These are phyloP conservation scores for Lentinula detonsa DNA, from an alignment of 768 basidiomycete genomes.

Conservation along the genomic window DNA sequence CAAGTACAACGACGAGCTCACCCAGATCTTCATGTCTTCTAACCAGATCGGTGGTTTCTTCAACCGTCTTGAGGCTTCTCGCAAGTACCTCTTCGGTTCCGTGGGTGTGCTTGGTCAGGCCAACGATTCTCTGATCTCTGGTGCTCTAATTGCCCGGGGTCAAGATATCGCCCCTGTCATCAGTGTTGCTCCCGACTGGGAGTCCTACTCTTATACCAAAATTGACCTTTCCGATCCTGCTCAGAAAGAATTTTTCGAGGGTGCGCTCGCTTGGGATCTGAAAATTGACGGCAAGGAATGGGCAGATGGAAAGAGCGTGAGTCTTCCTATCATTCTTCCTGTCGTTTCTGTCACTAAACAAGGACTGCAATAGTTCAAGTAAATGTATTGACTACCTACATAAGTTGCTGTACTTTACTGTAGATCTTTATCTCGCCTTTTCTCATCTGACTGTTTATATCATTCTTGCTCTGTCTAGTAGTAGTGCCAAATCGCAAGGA, in stretches of 20 bases:
- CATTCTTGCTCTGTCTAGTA: not conserved
- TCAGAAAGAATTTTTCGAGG: constrained; percentile 90
- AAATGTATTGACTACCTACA: constrained; percentile 9
- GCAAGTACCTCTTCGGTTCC: constrained; percentile 95
- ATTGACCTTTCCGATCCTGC: constrained; percentile 67
- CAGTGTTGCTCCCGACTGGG: constrained; percentile 84
- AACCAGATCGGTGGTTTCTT: constrained; percentile 96
- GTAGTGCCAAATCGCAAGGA: not conserved
- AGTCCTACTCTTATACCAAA: constrained; percentile 77
- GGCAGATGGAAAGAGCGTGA: constrained; percentile 86
- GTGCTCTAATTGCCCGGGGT: constrained; percentile 80
- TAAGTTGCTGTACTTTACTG: not conserved
- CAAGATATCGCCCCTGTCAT: constrained; percentile 65
- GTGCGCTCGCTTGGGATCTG: constrained; percentile 90
- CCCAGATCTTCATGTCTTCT: constrained; percentile 88
- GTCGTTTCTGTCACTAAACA: constrained; percentile 6
- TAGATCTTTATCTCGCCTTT: not conserved
- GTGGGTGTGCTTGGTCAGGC: constrained; percentile 81
- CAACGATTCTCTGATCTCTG: constrained; percentile 78
- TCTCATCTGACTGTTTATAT: not conserved
- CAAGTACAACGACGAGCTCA: constrained; percentile 95
- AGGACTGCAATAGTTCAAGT: constrained; percentile 24
- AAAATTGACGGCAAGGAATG: constrained; percentile 85
- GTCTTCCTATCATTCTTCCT: constrained; percentile 23
- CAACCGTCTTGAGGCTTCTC: constrained; percentile 94